Evolutionary conservation across 768 basidiomycete genomes (phyloP), one percentile per base, ranked within the genome.

Genomic region (Leccinum olivaceopallidum): DNA sequence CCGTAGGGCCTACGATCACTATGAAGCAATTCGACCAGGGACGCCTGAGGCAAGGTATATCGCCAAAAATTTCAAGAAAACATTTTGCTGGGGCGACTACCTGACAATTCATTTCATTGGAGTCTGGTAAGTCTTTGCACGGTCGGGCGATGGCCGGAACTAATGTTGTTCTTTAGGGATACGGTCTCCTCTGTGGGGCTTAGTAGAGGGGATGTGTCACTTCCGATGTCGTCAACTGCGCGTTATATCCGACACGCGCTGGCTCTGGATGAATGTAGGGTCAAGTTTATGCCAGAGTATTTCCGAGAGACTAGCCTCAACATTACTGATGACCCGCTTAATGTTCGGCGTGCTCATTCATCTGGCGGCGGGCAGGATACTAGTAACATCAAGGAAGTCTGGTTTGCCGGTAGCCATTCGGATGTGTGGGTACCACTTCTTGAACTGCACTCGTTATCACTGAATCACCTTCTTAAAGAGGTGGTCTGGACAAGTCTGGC

Each of bases 121-220:
- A 2, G 76, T 80, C 8, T 82, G 79, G 81, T 80, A 62, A 10
- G 9, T 32, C 80, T 64, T 53, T n/a, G 32, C 10, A 5, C 37
- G 28, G 26, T 44, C 50, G 5, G n/a, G 18, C 32, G 14, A 30
- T 26, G 47, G 12, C 24, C 20, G 5, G 14, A 24, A 63, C n/a
- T 65, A 20, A 20, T 20, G 18, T 8, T 58, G 6, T 22, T 22
- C 8, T 32, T 52, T 7, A 52, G 85, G 83, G 85, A 88, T 63
- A 87, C 85, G 2, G 85, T 88, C 7, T 79, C 80, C 39, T 86
- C 84, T 1, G 84, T 87, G n/a, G 84, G 83, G 10, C 36, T 83
- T 42, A 73, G 85, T 55, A 79, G 55, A 52, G 59, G 80, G 3
- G 77, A 76, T 44, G 73, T 80, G 3, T 65, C 63, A 3, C 74